Evolutionary conservation across 352 stramenopile genomes (phyloP).

Genomic region (Phytophthora sp.): DNA sequence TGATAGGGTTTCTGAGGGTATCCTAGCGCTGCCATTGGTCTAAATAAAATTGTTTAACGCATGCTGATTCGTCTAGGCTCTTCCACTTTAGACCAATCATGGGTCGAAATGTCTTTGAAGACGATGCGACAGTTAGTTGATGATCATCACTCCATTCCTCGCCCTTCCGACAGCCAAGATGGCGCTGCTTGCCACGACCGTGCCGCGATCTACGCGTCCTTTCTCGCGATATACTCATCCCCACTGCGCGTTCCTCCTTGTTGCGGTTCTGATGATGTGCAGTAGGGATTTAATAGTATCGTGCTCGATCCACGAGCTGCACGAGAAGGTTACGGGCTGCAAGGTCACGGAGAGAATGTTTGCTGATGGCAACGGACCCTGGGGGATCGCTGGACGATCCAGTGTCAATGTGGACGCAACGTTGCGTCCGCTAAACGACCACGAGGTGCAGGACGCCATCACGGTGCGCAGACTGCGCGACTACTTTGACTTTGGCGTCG

Average conservation of each 20-base stretch:
- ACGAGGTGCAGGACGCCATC: slow-evolving; percentile 73
- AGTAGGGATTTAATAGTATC: slow-evolving; percentile 38
- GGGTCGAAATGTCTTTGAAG: slow-evolving; percentile 37
- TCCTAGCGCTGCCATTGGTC: slow-evolving; percentile 4
- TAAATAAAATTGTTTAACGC: too few relatives aligned
- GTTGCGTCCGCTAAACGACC: slow-evolving; percentile 51
- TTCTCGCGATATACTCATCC: slow-evolving; percentile 4
- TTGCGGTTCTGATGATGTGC: slow-evolving; percentile 38
- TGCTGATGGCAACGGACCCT: slow-evolving; percentile 62
- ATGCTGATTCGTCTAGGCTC: too few relatives aligned
- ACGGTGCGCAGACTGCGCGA: slow-evolving; percentile 70
- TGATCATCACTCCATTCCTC: slow-evolving; percentile 33
- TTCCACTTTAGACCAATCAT: slow-evolving; percentile 18
- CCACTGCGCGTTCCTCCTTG: slow-evolving; percentile 18
- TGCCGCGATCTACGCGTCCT: not conserved
- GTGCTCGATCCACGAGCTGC: slow-evolving; percentile 66
- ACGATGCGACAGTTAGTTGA: slow-evolving; percentile 50
- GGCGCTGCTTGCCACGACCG: slow-evolving; percentile 4
- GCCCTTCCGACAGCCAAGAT: slow-evolving; percentile 3
- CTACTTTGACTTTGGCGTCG: slow-evolving; percentile 85
- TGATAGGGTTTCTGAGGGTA: too few relatives aligned
- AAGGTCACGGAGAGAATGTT: slow-evolving; percentile 86
- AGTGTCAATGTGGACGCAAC: slow-evolving; percentile 56
- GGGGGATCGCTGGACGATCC: slow-evolving; percentile 51
- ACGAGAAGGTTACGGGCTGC: slow-evolving; percentile 61